Base-by-base conservation (phyloP, 2,329 filamentous ascomycete genomes). In the Microsporum audouinii region DNA sequence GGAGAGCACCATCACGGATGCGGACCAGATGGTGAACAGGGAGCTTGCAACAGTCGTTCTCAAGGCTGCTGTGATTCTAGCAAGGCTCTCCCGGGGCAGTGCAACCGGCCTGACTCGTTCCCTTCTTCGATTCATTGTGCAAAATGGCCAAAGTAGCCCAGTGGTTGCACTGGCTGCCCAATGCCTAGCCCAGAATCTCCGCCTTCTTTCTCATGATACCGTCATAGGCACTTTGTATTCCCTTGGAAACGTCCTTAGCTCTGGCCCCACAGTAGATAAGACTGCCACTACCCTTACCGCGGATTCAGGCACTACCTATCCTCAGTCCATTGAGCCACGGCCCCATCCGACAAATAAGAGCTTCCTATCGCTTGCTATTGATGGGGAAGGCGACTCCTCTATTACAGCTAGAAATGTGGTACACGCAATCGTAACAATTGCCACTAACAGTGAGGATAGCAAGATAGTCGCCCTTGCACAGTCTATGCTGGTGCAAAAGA, bases 201-300 rank as follows among this genome's bases (percentile, higher is more conserved):
- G 86, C 66, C 81, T 87, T 68, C 80, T 97, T 10, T 95, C 94
- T 1, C 88, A 95, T 68, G 94, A 99, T 77, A 87, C 91, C 39
- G 83, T 96, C 39, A 97, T 99, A 66, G 95, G 91, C 3, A 97
- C 91, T 0, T 79, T 99, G 7, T 99, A 99, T 75, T 94, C 91
- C 0, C 80, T 99, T n/a, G 94, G 94, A 23, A 99, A 99, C 71
- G 88, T 96, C 2, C 80, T 99, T 12, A 96, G 91, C 67, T 86
- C 90, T 3, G 84, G 83, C 55, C 79, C 81, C 5, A 76, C 75
- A 17, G 69, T 77, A 38, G 82, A 84, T 34, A 79, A 79, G 60
- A 63, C 65, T 66, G 70, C 67, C 34, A 56, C 47, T 2, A 34
- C 56, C 12, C 45, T 62, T 17, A 47, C 65, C 10, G 53, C 67